Percentiles rank a stretch among this genome's conserved stretches.
phyloP scores from a whole-genome alignment of 2,329 filamentous ascomycete species.

The Nothophoma quercina region DNA sequence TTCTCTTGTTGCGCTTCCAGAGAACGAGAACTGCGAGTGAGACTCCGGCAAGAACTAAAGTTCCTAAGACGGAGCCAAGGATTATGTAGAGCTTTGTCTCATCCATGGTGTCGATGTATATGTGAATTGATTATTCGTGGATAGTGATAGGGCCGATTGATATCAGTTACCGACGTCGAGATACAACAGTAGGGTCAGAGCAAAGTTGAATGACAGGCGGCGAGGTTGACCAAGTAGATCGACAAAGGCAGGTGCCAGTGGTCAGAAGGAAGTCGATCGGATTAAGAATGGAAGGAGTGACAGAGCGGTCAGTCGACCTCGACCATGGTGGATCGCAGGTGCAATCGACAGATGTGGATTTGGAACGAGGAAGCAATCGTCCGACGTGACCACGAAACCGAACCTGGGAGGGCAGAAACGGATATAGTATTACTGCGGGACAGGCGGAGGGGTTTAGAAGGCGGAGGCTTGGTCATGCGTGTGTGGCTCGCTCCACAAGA shows the following conservation, averaged over 20 bases:
- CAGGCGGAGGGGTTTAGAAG: constrained; percentile 33
- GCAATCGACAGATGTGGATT: constrained; percentile 22
- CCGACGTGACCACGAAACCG: constrained; percentile 29
- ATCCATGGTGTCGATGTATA: constrained; percentile 31
- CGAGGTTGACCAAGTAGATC: constrained; percentile 8
- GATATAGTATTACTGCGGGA: constrained; percentile 42
- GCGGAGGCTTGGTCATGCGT: constrained; percentile 44
- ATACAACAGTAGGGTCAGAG: constrained; percentile 2
- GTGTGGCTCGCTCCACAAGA: constrained; percentile 39
- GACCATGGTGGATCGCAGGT: constrained; percentile 34
- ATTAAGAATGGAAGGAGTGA: constrained; percentile 20
- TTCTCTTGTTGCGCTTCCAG: constrained; percentile 44
- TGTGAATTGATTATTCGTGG: neutral
- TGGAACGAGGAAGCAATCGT: constrained; percentile 31
- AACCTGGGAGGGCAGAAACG: constrained; percentile 34
- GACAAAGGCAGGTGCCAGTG: constrained; percentile 18
- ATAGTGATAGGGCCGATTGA: constrained; percentile 7
- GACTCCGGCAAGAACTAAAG: constrained; percentile 39
- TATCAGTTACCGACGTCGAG: constrained; percentile 8
- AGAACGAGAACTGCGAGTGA: constrained; percentile 41
- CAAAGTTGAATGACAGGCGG: constrained; percentile 13
- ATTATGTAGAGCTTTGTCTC: constrained; percentile 48
- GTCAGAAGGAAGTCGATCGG: constrained; percentile 22
- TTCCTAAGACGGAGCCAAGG: constrained; percentile 44
- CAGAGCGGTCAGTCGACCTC: constrained; percentile 38